A percentile compares a stretch with the other conserved stretches of the same genome.
Conservation (phyloP, 148 eudicot species). For the Salicornia ramosissima region DNA sequence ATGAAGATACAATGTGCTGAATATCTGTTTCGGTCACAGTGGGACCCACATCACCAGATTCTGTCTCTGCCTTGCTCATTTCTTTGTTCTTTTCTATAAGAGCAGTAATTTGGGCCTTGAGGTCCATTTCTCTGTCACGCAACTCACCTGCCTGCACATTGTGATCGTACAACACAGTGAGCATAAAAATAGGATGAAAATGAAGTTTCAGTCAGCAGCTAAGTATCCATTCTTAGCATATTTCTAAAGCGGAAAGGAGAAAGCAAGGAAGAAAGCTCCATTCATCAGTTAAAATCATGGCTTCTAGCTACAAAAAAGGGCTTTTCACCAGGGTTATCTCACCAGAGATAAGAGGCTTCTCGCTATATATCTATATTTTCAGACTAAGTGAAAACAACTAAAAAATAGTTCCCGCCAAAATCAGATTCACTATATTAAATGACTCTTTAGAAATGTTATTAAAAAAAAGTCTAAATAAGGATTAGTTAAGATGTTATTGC, state of each 20-base stretch:
- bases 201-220: background rate
- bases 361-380: too few relatives aligned
- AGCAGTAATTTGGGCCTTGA: constrained; percentile 64
- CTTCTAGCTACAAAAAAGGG: background rate
- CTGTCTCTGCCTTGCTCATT: constrained; percentile 68
- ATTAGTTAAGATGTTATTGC: too few relatives aligned
- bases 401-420: too few relatives aligned
- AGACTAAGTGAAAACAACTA: too few relatives aligned
- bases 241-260: too few relatives aligned
- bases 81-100: constrained; percentile 74
- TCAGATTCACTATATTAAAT: too few relatives aligned
- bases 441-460: too few relatives aligned
- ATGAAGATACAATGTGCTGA: constrained; percentile 78
- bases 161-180: too few relatives aligned
- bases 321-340: background rate
- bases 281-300: background rate
- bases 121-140: constrained; percentile 78
- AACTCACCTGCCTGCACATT: constrained; percentile 65
- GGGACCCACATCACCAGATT: constrained; percentile 70
- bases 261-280: background rate
- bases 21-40: constrained; percentile 79
- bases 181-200: too few relatives aligned
- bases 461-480: too few relatives aligned
- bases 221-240: too few relatives aligned
- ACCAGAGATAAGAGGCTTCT: background rate